Evolutionary conservation across 305 asterid species (phyloP), one percentile per base, ranked within the genome.

Genomic region (Monarda citriodora): DNA sequence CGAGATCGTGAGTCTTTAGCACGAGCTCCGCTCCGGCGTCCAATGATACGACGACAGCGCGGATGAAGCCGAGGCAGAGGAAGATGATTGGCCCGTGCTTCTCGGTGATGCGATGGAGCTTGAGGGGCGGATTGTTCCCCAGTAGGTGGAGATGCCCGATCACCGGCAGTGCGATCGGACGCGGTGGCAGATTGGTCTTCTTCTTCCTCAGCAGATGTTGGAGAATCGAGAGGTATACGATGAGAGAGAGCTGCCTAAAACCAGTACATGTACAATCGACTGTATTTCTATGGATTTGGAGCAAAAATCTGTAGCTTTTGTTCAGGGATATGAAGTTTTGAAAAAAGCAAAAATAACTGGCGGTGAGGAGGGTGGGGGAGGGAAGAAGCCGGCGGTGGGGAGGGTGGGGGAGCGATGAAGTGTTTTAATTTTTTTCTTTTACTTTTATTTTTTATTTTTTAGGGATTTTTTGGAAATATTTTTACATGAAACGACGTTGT

Each of bases 111-210:
- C 34, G 54, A 32, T 54, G 53, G 12, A 78, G 36, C 22, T 65
- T 69, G 32, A 66, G 77, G 59, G 69, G 79, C 6, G 71, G 85
- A 48, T 72, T 69, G 56, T 69, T 72, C 6, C 74, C 69, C 9
- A 75, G 4, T n/a, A 75, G 59, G 58, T 79, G 81, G 68, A 79
- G 53, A 50, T 75, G 79, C 53, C 84, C 81, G 1, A 75, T 9
- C 3, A 72, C 65, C 3, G 77, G 77, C 2, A 72, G 67, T 7
- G 56, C 70, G 3, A 45, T 37, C 10, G 84, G 84, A 4, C 68
- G 65, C 4, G 84, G 84, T 9, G 80, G 78, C 21, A 65, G 63
- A n/a, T 29, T 16, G 3, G 11, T 9, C 37, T 7, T 5, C 29
- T 34, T 63, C 54, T 57, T 69, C 51, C 61, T 61, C 9, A 16